Percentiles rank a stretch among this genome's conserved stretches.
Evolutionary conservation across 495 filamentous ascomycete genomes (phyloP).

Genomic region (Daldinia childiae): DNA sequence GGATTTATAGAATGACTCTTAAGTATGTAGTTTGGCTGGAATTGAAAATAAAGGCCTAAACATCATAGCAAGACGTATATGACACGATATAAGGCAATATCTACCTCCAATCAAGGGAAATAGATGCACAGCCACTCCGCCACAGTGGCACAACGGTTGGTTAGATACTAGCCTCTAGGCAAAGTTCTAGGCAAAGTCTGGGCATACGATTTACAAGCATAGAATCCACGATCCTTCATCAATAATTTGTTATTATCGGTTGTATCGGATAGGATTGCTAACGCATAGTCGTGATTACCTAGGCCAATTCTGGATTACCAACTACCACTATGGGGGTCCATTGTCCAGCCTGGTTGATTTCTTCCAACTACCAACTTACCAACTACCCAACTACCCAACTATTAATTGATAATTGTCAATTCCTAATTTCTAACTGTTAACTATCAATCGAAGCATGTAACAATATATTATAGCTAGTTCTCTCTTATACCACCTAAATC

Average conservation of each 20-base stretch:
- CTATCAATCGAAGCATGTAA: neutral
- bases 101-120: too few relatives aligned
- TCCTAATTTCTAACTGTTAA: neutral
- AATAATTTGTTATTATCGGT: too few relatives aligned
- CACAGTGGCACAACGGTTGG: neutral
- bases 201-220: neutral
- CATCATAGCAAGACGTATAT: too few relatives aligned
- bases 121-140: neutral
- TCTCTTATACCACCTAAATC: neutral
- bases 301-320: too few relatives aligned
- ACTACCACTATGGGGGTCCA: too few relatives aligned
- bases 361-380: neutral
- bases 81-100: too few relatives aligned
- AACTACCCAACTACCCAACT: neutral
- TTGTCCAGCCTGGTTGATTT: neutral
- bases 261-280: too few relatives aligned
- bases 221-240: neutral
- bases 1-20: too few relatives aligned
- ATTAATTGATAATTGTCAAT: neutral
- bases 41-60: too few relatives aligned
- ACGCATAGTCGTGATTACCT: too few relatives aligned
- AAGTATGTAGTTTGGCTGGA: too few relatives aligned
- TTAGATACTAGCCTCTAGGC: neutral
- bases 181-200: conserved; percentile 2
- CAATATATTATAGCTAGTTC: neutral